Evolutionary conservation across 2,329 filamentous ascomycete species (phyloP), one percentile per base, ranked within the genome.

Genomic region (Cordyceps cateniannulata): DNA sequence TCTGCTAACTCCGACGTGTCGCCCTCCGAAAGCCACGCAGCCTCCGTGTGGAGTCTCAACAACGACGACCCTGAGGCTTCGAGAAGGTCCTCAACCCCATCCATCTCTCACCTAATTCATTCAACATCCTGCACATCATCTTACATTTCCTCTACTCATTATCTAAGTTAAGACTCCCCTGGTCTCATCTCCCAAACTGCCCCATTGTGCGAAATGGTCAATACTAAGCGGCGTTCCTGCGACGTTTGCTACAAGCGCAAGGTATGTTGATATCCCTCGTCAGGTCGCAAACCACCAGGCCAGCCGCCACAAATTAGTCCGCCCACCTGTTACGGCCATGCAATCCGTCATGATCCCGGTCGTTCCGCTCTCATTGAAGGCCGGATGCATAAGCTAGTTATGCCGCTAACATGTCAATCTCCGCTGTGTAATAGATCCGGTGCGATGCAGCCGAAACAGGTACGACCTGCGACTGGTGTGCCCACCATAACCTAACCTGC

Each of bases 221-320:
- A 57, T 42, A 63, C 56, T 3, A 45, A 55, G 48, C 55, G 64
- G 42, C 64, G 66, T 60, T 78, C 79, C 14, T 81, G 79, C 65
- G 79, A 81, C 65, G 75, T 78, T 18, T 81, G 79, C 63, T 77
- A 79, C 65, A 75, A 70, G 65, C 70, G 77, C 66, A 81, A 81
- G 77, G 79, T 77, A 71, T 59, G 47, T 51, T 12, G 10, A n/a
- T 25, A 5, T 16, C 18, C 29, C 12, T 47, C 12, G 7, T 45
- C 42, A 16, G 22, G 10, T 40, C 47, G 16, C 35, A 51, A 20
- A 14, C 35, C 35, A n/a, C n/a, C n/a, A n/a, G n/a, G n/a, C n/a
- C n/a, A 29, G 48, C 57, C 48, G 57, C 57, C 48, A 51, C 47
- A 25, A 25, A 52, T 25, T 35, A 40, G n/a, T 10, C 57, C 45